Base-by-base conservation (phyloP, 2,329 filamentous ascomycete genomes). In the Paecilomyces sp. region DNA sequence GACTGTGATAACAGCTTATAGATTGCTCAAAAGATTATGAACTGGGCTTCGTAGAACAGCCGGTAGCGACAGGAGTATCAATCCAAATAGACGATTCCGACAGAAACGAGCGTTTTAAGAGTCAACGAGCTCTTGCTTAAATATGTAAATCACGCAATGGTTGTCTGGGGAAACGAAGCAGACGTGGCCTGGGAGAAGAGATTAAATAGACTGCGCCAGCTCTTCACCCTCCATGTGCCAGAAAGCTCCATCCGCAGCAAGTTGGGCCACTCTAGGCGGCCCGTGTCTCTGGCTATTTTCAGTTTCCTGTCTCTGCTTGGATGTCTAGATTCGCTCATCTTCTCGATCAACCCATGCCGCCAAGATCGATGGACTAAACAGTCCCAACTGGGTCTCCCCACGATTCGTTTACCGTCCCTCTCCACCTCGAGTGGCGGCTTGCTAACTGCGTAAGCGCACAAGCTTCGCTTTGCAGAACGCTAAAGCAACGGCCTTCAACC, bases 131-230 rank as follows among this genome's bases (percentile, higher is more conserved):
- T 56, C 55, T 41, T 41, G 15, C 25, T 56, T 41, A 12, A 33
- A 33, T 41, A 22, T 22, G 22, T 22, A 56, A 41, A 56, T 41
- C 18, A 36, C 28, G 25, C 18, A 34, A n/a, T 36, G 30, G 55
- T 56, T 56, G 55, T 56, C 55, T 56, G 33, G 55, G 55, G 55
- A 30, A 56, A 56, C 33, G 41, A 28, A 56, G 18, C 30, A 18
- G 55, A 41, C 33, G 33, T 34, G 36, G 15, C 6, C 25, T 22
- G 31, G 18, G 30, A 47, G 33, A 34, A 18, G 55, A 34, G 33
- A 11, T 36, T 36, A 56, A 56, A 56, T 28, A 56, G 55, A 28
- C 25, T 13, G 22, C 22, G 22, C 51, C 25, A 53, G 51, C 51
- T 53, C 24, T 53, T 8, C 18, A 22, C 15, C 41, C 41, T 47